Percentiles rank a stretch among this genome's conserved stretches.
Evolutionary conservation across 805 yeast species (phyloP).

Genomic region (Kazachstania kunashirensis): DNA sequence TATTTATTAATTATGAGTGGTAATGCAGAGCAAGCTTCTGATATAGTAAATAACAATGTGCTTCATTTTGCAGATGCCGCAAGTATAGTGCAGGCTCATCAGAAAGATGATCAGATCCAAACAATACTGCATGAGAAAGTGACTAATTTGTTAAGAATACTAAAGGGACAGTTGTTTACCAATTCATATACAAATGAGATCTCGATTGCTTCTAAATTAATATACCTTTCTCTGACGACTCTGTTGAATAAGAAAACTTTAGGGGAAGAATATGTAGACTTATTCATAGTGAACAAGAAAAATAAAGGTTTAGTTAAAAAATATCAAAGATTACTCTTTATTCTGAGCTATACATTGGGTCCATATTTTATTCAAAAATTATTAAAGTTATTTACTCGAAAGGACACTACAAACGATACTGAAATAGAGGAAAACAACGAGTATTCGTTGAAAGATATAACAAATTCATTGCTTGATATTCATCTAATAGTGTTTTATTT

Average conservation of each 20-base stretch:
- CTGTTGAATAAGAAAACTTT: constrained; percentile 66
- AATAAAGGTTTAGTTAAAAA: constrained; percentile 42
- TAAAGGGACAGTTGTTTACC: constrained; percentile 54
- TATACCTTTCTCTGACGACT: constrained; percentile 71
- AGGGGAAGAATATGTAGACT: constrained; percentile 91
- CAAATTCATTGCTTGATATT: constrained; percentile 49
- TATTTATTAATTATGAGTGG: no score
- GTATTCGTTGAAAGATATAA: constrained; percentile 34
- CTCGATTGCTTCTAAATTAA: constrained; percentile 43
- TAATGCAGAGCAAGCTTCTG: no score
- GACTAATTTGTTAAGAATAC: constrained; percentile 42
- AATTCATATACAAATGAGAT: constrained; percentile 57
- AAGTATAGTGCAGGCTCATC: constrained; percentile 83
- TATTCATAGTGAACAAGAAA: constrained; percentile 48
- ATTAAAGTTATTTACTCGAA: constrained; percentile 8
- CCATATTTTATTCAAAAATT: constrained; percentile 44
- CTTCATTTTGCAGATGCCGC: constrained; percentile 82
- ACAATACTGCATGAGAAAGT: constrained; percentile 44
- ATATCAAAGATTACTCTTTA: constrained; percentile 45
- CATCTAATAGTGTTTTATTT: constrained; percentile 80
- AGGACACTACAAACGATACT: constrained; percentile 1
- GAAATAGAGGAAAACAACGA: constrained; percentile 1
- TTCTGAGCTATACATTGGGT: constrained; percentile 48
- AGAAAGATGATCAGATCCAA: constrained; percentile 74
- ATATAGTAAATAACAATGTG: no score